Base-by-base conservation (phyloP, 306 rosid species). In the Cicer chorassanicum region DNA sequence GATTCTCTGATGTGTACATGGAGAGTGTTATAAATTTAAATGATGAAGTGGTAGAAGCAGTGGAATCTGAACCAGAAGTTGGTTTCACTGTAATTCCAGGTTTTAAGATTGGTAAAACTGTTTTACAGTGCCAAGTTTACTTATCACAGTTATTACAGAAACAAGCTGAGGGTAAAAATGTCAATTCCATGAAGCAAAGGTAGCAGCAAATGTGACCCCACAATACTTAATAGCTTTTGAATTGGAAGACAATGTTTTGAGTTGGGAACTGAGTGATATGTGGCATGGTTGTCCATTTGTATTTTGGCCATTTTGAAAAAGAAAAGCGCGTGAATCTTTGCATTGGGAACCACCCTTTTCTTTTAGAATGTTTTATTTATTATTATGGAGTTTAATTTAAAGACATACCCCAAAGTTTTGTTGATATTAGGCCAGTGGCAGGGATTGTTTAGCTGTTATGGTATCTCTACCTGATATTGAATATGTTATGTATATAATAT, bases 1-100 rank as follows among this genome's bases (percentile, higher is more conserved):
- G 92, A 70, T 95, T 92, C 80, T 85, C 96, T 9, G 97, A 95
- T 55, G 91, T 95, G 10, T 95, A 90, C 91, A 92, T 90, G 96
- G 96, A 90, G 75, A 83, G 93, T 60, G 81, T 90, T 60, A 80
- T 89, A 38, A 88, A 59, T 29, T 40, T 19, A 2, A 21, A 84
- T 1, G 99, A 94, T 45, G 98, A 89, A 82, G 70, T 61, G 39
- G 65, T 84, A 54, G 80, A 81, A 10, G 63, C 77, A 45, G 36
- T 63, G 55, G 86, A 89, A 72, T 78, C 86, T 9, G 93, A 90
- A 13, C 86, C 89, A 1, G 82, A 75, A 34, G 99, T 95, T 24
- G 92, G 88, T 9, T 90, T 90, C 88, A 84, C 96, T 0, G 97
- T 89, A 4, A 83, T 92, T 74, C 99, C 99, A 3, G 99, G 99